Evolutionary conservation across 768 basidiomycete genomes (phyloP), one percentile per base, ranked within the genome.

Genomic region (Mycena pura): DNA sequence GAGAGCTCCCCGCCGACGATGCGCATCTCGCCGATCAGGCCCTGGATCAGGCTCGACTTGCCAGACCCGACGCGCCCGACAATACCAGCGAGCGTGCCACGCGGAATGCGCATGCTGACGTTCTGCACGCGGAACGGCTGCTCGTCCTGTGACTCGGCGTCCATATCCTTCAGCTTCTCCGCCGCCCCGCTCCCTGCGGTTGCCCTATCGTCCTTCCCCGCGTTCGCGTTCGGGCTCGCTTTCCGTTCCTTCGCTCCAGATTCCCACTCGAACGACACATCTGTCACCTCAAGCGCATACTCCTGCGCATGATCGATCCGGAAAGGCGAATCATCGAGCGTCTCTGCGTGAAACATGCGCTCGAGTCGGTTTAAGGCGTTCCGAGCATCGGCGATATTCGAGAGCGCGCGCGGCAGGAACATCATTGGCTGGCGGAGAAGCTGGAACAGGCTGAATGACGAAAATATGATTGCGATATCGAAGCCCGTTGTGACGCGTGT

Each of bases 31-130:
- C 90, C 89, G 38, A 91, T 82, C 25, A 92, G 74, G 4, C 86
- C 87, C 67, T 84, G 80, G 7, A 88, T 73, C 29, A 87, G 67
- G 69, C 84, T 85, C 17, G 85, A 85, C 79, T 90, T 86, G 59
- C 89, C 89, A 36, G 83, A 84, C 14, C 90, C 90, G 10, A 92
- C 88, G 14, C 84, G 80, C 0, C 90, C 90, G 5, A 90, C 86
- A 36, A 92, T 77, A 4, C 84, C 90, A 0, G 84, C 80, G 27
- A 91, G 74, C 17, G 75, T 74, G 1, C 89, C 88, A n/a, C 85
- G 78, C 8, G 82, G 80, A 24, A 92, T 75, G 6, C 72, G 63
- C 73, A 91, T 74, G 29, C 74, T 78, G 51, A 91, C 68, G 60
- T 85, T 74, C 36, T 73, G 71, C 6, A 91, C 73, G 39, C 73